These are phyloP conservation scores for Sugiyamaella qingdaonensis DNA, from an alignment of 805 yeast genomes.

Conservation along the genomic window DNA sequence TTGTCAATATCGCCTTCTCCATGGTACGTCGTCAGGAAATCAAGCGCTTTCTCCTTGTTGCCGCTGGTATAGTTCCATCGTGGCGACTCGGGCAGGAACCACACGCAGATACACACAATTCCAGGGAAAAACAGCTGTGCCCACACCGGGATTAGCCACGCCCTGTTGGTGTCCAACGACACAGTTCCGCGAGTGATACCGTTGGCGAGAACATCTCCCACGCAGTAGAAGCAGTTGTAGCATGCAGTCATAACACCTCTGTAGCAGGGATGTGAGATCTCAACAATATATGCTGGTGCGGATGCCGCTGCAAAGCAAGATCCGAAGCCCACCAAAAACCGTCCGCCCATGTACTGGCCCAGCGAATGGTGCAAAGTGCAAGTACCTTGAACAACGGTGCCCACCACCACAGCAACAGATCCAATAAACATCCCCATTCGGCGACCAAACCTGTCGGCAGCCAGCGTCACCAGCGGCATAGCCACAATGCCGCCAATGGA, in stretches of 20 bases:
- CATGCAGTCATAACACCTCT: slow-evolving; percentile 19
- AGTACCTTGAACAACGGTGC: slow-evolving; percentile 13
- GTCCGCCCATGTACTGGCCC: slow-evolving; percentile 13
- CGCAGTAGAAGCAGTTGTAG: slow-evolving; percentile 14
- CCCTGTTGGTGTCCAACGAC: slow-evolving; percentile 4
- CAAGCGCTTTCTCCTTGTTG: slow-evolving; percentile 16
- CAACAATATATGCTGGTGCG: slow-evolving; percentile 18
- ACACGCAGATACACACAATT: slow-evolving; percentile 7
- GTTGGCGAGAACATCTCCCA: slow-evolving; percentile 14
- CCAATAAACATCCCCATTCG: slow-evolving; percentile 13
- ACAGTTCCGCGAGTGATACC: slow-evolving; percentile 14
- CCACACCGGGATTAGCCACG: slow-evolving; percentile 19
- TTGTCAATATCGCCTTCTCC: slow-evolving; percentile 17
- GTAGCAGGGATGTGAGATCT: slow-evolving; percentile 17
- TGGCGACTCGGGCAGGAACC: slow-evolving; percentile 23
- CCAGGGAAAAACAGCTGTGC: slow-evolving; percentile 12
- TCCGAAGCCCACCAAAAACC: slow-evolving; percentile 17
- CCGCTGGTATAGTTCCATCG: slow-evolving; percentile 20
- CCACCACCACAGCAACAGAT: slow-evolving; percentile 8
- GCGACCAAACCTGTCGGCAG: slow-evolving; percentile 16
- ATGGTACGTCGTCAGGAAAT: slow-evolving; percentile 16
- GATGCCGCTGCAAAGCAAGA: slow-evolving; percentile 12
- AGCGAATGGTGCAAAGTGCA: not conserved
- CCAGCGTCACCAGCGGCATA: slow-evolving; percentile 8
- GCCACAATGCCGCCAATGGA: slow-evolving; percentile 16